Evolutionary conservation across 768 basidiomycete genomes (phyloP), one percentile per base, ranked within the genome.

Genomic region (Coprinopsis marcescibilis): DNA sequence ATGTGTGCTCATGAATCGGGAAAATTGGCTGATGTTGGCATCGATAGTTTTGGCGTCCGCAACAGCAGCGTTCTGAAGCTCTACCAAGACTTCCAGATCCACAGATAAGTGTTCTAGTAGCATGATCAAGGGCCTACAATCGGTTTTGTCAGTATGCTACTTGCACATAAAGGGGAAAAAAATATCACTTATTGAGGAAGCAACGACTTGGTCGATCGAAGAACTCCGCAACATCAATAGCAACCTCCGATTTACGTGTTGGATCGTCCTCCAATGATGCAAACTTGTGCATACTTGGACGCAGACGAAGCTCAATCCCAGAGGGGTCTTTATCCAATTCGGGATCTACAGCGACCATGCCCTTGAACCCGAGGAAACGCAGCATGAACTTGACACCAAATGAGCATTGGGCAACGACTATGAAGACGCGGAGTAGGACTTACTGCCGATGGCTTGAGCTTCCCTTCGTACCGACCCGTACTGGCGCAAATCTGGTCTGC

Each of bases 311-410:
- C 14, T 71, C 73, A 40, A 81, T 75, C 0, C 81, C 80, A 38
- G 61, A 52, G 11, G 67, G 54, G n/a, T 64, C 54, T 37, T 66
- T 64, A 37, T 73, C 64, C 2, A 87, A 58, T 34, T 72, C 60
- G 37, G 62, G 62, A 54, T 92, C 88, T 8, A 92, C 72, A 4
- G 66, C 72, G 1, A 92, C 83, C 19, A 92, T 77, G 0, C 90
- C 90, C 62, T 92, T 92, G 63, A 72, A 89, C n/a, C 86, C 89
- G 34, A 90, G 60, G 58, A 91, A 85, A 34, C 90, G 80, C 39
- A 91, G 88, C 65, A 86, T 86, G 59, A 81, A 85, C 74, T 85
- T 45, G 19, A 17, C 37, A 19, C 17, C 19, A 17, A 11, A 40
- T 40, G 39, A 6, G 6, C 41, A 19, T 14, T 3, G 4, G 36